phyloP scores from a whole-genome alignment of 1,284 basidiomycete genomes.

The Trichosporon ovoides region DNA sequence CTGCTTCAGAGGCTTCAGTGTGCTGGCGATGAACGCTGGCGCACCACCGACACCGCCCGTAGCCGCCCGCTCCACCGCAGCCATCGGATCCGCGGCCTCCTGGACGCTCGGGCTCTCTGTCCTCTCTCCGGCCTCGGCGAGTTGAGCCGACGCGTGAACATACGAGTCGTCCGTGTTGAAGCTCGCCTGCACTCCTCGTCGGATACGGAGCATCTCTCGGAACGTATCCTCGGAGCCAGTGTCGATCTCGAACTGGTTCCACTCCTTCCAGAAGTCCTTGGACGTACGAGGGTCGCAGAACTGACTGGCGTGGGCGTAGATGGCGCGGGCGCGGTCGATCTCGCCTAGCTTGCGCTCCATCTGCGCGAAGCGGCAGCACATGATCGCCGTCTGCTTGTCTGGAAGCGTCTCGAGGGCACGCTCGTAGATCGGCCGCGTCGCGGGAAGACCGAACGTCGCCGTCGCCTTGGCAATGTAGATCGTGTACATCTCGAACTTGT shows the following conservation, averaged over 20 bases:
- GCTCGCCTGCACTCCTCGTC: constrained; percentile 93
- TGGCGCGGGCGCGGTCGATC: constrained; percentile 91
- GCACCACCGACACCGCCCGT: constrained; percentile 38
- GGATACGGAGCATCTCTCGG: constrained; percentile 97
- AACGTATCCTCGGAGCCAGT: constrained; percentile 98
- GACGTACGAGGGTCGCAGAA: constrained; percentile 93
- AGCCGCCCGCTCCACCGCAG: constrained; percentile 53
- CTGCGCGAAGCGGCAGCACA: constrained; percentile 92
- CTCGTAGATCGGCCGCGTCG: constrained; percentile 95
- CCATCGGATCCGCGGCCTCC: constrained; percentile 56
- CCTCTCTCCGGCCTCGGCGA: not conserved
- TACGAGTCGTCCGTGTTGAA: constrained; percentile 92
- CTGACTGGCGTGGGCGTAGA: constrained; percentile 95
- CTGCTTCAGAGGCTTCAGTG: constrained; percentile 27
- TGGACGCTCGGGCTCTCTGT: constrained; percentile 22
- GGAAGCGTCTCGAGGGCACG: constrained; percentile 90
- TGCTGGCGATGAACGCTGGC: constrained; percentile 64
- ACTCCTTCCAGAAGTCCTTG: constrained; percentile 90
- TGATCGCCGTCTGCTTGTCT: constrained; percentile 90
- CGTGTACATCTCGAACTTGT: constrained; percentile 96
- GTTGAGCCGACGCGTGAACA: constrained; percentile 58
- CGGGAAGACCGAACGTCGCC: constrained; percentile 89
- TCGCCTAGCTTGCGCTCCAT: constrained; percentile 98
- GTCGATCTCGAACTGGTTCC: constrained; percentile 95
- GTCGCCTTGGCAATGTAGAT: constrained; percentile 97